Base-by-base conservation (phyloP, 176 grass and related monocot genomes). In the Phoenix roebelenii region DNA sequence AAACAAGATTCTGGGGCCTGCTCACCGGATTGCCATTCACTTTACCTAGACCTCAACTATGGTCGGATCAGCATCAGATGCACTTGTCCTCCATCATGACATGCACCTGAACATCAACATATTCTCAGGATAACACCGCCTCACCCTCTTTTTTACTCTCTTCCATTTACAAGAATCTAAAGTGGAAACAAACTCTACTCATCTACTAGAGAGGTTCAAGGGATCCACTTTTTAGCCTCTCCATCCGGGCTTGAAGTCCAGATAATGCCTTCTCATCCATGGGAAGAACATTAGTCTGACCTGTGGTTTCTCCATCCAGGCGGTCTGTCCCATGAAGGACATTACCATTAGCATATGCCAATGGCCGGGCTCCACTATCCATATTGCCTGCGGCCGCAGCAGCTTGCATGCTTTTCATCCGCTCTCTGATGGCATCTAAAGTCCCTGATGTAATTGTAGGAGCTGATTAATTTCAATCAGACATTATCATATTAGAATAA, bases 321-420 rank as follows among this genome's bases (percentile, higher is more conserved):
- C 80, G 72, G 28, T 73, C 59, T 2, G 29, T 66, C 18, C 68
- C 80, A 24, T 79, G 78, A 18, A 73, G 79, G 4, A 62, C 57
- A 50, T 62, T 82, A 7, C 78, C 81, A 10, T 92, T 92, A 65
- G 70, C 81, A 67, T 71, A 79, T 18, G 71, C 64, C 19, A 85
- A 52, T 3, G 85, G 54, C 16, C 93, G 79, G 51, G 63, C 35
- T 25, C 25, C 64, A 28, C 68, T 75, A 66, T 91, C 92, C 3
- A 90, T 68, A 67, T 82, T 76, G 10, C 82, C 79, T 61, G 82
- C 79, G 7, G 83, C 84, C 32, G 92, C 87, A 59, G 87, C 92
- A 52, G 92, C 92, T 77, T 98, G 93, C 49, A 98, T 98, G 67
- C 84, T 98, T 89, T 87, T 98, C 93, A 98, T 98, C 71, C 93